Base-by-base conservation (phyloP, 1,139 yeast species). In the Magnusiomyces magnusii region DNA sequence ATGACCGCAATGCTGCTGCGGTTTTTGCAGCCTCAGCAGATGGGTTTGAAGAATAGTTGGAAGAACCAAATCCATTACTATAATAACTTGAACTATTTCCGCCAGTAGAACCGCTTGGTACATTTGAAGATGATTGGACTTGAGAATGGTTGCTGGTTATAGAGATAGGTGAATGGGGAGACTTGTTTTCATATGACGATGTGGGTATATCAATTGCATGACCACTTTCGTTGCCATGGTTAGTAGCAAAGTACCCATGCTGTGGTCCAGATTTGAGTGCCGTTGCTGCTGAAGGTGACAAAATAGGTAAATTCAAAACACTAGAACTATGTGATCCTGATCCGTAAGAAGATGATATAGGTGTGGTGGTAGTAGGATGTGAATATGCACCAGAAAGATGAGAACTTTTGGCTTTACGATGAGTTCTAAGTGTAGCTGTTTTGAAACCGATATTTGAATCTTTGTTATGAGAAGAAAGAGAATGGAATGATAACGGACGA, bases 401-500 rank as follows among this genome's bases (percentile, higher is more conserved):
- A 3, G 27, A 44, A 23, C 49, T 44, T 21, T 51, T 51, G 7
- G 47, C 28, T 24, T 51, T 51, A 7, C 54, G 47, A 23, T 51
- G 54, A 15, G 25, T 36, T 36, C 54, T 21, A 17, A 51, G 17
- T 10, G 54, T 51, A 2, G 54, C 31, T 9, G 47, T 36, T 39
- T 51, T 51, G 34, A 51, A 51, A 9, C 54, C 54, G 10, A 51
- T 39, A 17, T 23, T 24, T 5, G 51, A 27, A 36, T 49, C 36
- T 17, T 49, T 49, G 21, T 17, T n/a, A 36, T 15, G 19, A 3
- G 36, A 49, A 27, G 31, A 27, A 17, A 27, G 27, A 15, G 27
- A 25, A 27, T 49, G 51, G n/a, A 49, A 49, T 3, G 51, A 49
- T 27, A 49, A 28, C 7, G 51, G 51, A n/a, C 51, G 51, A 9